A percentile compares a stretch with the other conserved stretches of the same genome.
These are phyloP conservation scores for Haematococcus sp. DNA, from an alignment of 139 green algal genomes.

Conservation along the genomic window DNA sequence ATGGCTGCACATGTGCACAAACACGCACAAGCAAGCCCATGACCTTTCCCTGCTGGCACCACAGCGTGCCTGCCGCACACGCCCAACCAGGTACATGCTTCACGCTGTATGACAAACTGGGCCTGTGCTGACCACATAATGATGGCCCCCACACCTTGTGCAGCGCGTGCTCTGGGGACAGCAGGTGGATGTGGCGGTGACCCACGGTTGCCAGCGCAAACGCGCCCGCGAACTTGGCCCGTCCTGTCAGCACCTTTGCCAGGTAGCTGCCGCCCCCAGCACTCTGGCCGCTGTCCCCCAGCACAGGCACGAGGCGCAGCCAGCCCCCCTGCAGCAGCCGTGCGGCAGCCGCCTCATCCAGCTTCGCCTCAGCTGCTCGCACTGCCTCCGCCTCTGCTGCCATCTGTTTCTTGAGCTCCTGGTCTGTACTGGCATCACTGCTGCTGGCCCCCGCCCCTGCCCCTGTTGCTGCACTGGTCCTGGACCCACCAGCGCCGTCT, in stretches of 20 bases:
- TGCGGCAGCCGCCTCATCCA: slow-evolving; percentile 14
- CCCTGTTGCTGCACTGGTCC: background rate
- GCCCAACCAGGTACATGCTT: background rate
- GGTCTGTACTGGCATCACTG: background rate
- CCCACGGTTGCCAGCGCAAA: slow-evolving; percentile 50
- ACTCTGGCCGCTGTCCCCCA: slow-evolving; percentile 22
- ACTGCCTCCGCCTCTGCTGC: slow-evolving; percentile 5
- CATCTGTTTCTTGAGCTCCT: background rate
- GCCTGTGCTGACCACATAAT: background rate
- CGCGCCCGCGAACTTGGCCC: slow-evolving; percentile 8
- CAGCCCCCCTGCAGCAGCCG: background rate
- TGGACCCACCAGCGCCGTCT: slow-evolving; percentile 1
- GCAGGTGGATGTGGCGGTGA: slow-evolving; percentile 51
- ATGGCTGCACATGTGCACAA: too few species aligned
- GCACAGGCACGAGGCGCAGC: slow-evolving; percentile 19
- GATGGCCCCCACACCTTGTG: background rate
- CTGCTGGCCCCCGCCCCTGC: background rate
- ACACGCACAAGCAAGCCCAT: too few species aligned
- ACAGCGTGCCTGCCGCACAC: background rate
- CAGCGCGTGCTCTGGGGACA: slow-evolving; percentile 26
- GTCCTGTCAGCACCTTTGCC: slow-evolving; percentile 36
- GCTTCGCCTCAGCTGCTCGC: slow-evolving; percentile 19
- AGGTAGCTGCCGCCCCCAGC: slow-evolving; percentile 22
- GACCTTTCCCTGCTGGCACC: too few species aligned
- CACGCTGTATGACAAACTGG: background rate